These are phyloP conservation scores for Magnusiomyces paraingens DNA, from an alignment of 1,139 yeast genomes.

Conservation along the genomic window DNA sequence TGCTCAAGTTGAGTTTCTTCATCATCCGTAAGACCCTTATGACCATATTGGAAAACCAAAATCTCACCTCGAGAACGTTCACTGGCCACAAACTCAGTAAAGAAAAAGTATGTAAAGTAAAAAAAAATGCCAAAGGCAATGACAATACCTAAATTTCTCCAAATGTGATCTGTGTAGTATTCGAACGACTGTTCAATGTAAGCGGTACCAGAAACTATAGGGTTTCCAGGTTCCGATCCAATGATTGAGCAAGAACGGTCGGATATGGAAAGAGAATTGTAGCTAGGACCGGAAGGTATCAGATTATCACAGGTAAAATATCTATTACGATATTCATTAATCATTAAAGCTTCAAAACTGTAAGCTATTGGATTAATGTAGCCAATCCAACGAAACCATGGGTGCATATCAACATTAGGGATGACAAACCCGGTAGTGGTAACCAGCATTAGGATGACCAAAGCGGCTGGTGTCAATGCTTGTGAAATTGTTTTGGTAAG, in stretches of 20 bases:
- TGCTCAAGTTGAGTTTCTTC: conserved; percentile 10
- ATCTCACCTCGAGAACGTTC: conserved; percentile 78
- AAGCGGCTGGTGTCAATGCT: conserved; percentile 69
- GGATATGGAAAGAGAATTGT: conserved; percentile 34
- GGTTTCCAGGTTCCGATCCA: conserved; percentile 52
- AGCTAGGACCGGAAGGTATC: conserved; percentile 46
- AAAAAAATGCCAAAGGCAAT: conserved; percentile 49
- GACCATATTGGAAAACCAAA: conserved; percentile 45
- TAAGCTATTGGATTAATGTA: conserved; percentile 45
- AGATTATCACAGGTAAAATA: conserved; percentile 37
- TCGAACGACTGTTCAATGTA: conserved; percentile 42
- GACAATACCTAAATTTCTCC: conserved; percentile 75
- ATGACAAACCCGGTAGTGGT: conserved; percentile 49
- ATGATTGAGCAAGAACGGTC: conserved; percentile 51
- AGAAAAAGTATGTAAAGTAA: conserved; percentile 44
- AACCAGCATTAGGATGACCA: conserved; percentile 47
- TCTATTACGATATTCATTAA: conserved; percentile 35
- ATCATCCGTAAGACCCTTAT: background rate
- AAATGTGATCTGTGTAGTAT: conserved; percentile 51
- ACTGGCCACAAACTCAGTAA: conserved; percentile 59
- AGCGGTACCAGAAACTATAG: conserved; percentile 41
- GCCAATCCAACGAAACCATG: conserved; percentile 48
- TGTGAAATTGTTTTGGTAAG: conserved; percentile 50
- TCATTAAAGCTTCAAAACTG: conserved; percentile 41
- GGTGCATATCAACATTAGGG: conserved; percentile 43